Evolutionary conservation across 2,329 filamentous ascomycete species (phyloP).

Genomic region (Dothistroma septosporum): DNA sequence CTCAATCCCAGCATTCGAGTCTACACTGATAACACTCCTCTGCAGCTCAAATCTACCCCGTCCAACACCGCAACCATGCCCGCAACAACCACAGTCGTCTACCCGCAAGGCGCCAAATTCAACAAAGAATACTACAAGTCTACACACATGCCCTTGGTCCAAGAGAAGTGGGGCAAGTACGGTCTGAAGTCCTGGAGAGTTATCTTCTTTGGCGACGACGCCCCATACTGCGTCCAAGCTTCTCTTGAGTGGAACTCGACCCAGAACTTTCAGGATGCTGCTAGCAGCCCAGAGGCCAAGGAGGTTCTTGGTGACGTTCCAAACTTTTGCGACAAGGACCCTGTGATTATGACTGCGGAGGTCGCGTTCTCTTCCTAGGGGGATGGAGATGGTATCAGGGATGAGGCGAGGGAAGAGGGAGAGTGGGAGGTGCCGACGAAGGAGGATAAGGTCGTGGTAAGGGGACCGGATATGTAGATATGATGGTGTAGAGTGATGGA

Average conservation of each 20-base stretch:
- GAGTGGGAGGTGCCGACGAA: not conserved
- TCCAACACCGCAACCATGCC: conserved; percentile 4
- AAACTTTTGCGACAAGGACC: conserved; percentile 38
- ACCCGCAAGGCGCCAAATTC: conserved; percentile 36
- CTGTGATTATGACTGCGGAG: conserved; percentile 31
- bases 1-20: not conserved
- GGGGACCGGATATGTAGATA: not conserved
- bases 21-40: not conserved
- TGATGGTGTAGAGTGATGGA: not conserved
- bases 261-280: conserved; percentile 29
- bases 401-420: not conserved
- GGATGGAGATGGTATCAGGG: not conserved
- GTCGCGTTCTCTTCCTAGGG: conserved; percentile 18
- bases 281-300: conserved; percentile 20
- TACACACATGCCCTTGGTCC: conserved; percentile 38
- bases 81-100: conserved; percentile 33
- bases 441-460: not conserved
- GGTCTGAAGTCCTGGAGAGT: conserved; percentile 35
- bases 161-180: conserved; percentile 29
- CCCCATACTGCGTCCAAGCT: conserved; percentile 34
- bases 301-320: conserved; percentile 32
- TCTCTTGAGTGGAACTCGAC: conserved; percentile 32
- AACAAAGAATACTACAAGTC: conserved; percentile 40
- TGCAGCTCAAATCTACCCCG: conserved; percentile 4
- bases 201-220: conserved; percentile 30